A percentile compares a stretch with the other conserved stretches of the same genome.
These are phyloP conservation scores for Blechomonas ayalai DNA, from an alignment of 208 protist genomes.

Conservation along the genomic window DNA sequence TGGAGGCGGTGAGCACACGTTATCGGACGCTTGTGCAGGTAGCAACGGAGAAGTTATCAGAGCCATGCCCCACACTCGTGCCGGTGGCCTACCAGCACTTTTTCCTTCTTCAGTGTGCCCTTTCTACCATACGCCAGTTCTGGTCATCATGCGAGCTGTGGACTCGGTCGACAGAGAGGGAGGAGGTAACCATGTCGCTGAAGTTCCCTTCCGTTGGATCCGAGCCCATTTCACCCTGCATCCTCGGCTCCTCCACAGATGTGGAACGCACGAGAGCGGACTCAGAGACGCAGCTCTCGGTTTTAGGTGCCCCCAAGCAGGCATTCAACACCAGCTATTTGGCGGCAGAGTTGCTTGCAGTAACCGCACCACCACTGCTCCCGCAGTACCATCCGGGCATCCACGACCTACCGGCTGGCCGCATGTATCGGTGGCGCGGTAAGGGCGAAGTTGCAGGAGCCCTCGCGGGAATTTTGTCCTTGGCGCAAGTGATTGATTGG, in stretches of 20 bases:
- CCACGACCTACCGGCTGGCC: no score
- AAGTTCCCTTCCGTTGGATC: not conserved
- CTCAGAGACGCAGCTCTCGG: no score
- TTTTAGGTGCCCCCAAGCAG: no score
- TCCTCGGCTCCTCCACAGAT: not conserved
- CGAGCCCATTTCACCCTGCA: not conserved
- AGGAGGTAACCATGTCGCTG: not conserved
- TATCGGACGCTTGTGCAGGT: conserved; percentile 57
- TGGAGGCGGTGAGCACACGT: conserved; percentile 17
- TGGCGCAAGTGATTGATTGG: no score
- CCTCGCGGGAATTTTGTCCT: no score
- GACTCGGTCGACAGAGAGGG: conserved; percentile 4
- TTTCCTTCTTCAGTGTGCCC: conserved; percentile 55
- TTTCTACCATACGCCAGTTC: conserved; percentile 40
- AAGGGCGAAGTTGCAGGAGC: no score
- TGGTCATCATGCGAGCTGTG: conserved; percentile 27
- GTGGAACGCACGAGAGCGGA: no score
- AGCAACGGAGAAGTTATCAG: conserved; percentile 64
- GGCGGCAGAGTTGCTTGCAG: no score
- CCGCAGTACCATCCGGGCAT: no score
- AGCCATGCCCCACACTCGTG: conserved; percentile 5
- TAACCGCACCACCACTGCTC: no score
- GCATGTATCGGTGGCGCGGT: no score
- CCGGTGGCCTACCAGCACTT: conserved; percentile 26
- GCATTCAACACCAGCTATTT: no score